A percentile compares a stretch with the other conserved stretches of the same genome.
Evolutionary conservation across 352 stramenopile species (phyloP).

Genomic region (Phytophthora macrochlamydospora): DNA sequence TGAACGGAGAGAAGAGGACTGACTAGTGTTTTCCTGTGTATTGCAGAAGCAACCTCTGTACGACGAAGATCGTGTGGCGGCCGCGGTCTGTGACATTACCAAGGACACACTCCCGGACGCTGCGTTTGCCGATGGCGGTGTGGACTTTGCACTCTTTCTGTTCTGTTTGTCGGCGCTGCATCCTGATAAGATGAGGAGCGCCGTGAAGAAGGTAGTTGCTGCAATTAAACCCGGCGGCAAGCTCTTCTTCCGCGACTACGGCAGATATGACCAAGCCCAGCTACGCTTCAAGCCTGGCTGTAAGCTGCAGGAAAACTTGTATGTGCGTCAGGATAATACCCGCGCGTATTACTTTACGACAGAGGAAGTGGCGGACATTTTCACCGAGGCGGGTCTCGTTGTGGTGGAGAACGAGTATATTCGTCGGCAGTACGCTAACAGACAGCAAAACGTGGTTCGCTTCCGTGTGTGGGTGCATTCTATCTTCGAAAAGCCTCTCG

Average conservation of each 20-base stretch:
- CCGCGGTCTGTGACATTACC: constrained; percentile 87
- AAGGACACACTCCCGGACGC: constrained; percentile 66
- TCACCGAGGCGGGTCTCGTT: constrained; percentile 62
- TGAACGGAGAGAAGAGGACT: no score
- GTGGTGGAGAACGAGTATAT: constrained; percentile 87
- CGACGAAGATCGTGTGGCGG: constrained; percentile 64
- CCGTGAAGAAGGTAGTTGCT: constrained; percentile 89
- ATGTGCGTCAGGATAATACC: constrained; percentile 95
- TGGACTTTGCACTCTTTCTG: constrained; percentile 85
- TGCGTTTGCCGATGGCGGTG: constrained; percentile 62
- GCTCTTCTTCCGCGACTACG: constrained; percentile 96
- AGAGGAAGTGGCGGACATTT: constrained; percentile 75
- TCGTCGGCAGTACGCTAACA: constrained; percentile 87
- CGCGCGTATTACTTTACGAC: constrained; percentile 96
- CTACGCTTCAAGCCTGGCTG: constrained; percentile 89
- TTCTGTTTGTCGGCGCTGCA: constrained; percentile 93
- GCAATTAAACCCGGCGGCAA: constrained; percentile 78
- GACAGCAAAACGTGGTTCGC: constrained; percentile 82
- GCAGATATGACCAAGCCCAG: constrained; percentile 95
- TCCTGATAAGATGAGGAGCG: constrained; percentile 84
- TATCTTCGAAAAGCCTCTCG: constrained; percentile 80
- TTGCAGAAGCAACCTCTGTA: constrained; percentile 83
- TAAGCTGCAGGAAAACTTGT: constrained; percentile 95
- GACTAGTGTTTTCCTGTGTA: no score
- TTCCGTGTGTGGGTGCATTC: constrained; percentile 90